Base-by-base conservation (phyloP, 371 early-diverging fungal genomes). In the Fennellomyces sp. region DNA sequence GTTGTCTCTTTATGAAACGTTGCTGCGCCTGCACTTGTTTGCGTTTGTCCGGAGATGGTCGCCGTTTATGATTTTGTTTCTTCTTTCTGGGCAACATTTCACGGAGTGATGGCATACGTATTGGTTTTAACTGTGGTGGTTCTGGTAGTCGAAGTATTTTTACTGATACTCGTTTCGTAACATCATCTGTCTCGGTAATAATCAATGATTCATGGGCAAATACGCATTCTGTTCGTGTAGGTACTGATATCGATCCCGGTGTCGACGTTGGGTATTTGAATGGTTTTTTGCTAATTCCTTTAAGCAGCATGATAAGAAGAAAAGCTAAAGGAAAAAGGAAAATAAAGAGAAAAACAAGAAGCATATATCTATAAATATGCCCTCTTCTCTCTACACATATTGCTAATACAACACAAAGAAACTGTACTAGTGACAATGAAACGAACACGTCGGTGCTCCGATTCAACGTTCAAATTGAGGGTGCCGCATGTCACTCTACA, bases 151-250 rank as follows among this genome's bases (percentile, higher is more conserved):
- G 45, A 13, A 42, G 27, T 6, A 63, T 54, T 15, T 42, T 50
- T 15, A 58, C 42, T n/a, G 58, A 58, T 15, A 58, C 58, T 12
- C 58, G 52, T 19, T 45, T 47, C n/a, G 64, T 63, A 5, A 51
- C n/a, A 36, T 47, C 47, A 35, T 63, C 53, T 3, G 56, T 58
- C 19, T 63, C 47, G 17, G 48, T 58, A 5, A 63, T 52, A 52
- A 63, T 58, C 17, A 61, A 51, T n/a, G 47, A 54, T 19, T 55
- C 62, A 28, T 61, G 49, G 7, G 56, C 62, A 61, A 61, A 61
- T 11, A 55, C 56, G 38, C 55, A 61, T 30, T 61, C 62, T 0
- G 48, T 54, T 11, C 28, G 49, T 3, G 15, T 21, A 15, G 42
- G n/a, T n/a, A n/a, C n/a, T 48, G n/a, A 8, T 12, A 23, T 38